Evolutionary conservation across 2,329 filamentous ascomycete genomes (phyloP), one percentile per base, ranked within the genome.

Genomic region (Cryphonectria japonica): DNA sequence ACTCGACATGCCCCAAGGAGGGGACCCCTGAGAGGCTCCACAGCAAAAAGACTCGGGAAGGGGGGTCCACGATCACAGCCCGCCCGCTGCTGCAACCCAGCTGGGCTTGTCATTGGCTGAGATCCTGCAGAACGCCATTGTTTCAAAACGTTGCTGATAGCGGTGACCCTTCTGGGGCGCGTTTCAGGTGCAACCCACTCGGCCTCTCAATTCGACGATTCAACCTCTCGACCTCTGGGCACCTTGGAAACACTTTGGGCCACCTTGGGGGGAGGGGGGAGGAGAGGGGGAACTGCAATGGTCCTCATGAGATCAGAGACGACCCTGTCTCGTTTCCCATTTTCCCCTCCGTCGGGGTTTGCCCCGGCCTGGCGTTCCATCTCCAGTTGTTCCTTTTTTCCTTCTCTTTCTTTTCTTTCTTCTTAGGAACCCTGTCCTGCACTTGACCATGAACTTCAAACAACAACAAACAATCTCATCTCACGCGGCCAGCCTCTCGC

Each of bases 171-270:
- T 74, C 72, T 75, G 71, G 74, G 46, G 69, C 70, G 71, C 71
- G 76, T 77, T 77, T 77, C 76, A 77, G 76, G 75, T 77, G 73
- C 72, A 57, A 71, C 69, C 75, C 71, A 71, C 71, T 71, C 64
- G 70, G 59, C 69, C 64, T 63, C 63, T 65, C 63, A 65, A 70
- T 67, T 61, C 68, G 68, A 69, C 64, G 62, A 60, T 69, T 66
- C 67, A n/a, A 73, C 68, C 69, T 73, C 37, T 62, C 46, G 8
- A 61, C 7, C 52, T 50, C 29, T 16, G 66, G 34, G 32, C 43
- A 32, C 26, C 62, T 26, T 26, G n/a, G 62, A 29, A 64, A n/a
- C n/a, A 39, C 63, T 68, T 52, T 69, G 71, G 54, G 32, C 50
- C 66, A 54, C 68, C 59, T 34, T 62, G 46, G 59, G 32, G 54